Evolutionary conservation across 106 monocot species (phyloP), one percentile per base, ranked within the genome.

Genomic region (Iris macrosiphon): DNA sequence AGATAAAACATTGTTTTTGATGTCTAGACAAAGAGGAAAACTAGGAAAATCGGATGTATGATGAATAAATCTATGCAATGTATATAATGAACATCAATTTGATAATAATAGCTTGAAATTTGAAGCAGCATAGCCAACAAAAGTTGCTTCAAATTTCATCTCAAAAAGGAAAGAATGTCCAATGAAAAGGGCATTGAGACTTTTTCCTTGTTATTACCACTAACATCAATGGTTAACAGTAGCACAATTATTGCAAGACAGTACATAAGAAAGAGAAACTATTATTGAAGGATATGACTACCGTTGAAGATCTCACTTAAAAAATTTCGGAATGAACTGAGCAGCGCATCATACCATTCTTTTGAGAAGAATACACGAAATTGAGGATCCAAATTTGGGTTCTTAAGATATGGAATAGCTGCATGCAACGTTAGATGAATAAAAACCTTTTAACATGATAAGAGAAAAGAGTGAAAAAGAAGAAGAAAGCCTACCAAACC

Each of bases 291-390:
- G 96, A 98, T 98, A 98, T 90, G 86, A 80, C 58, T 78, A 41
- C 78, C 86, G 70, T 80, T 90, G 72, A 98, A 98, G 40, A 87
- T 73, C 71, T 86, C 96, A 5, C 87, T 87, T 27, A 98, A 78
- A 61, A 98, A 87, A 59, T 98, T 98, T 47, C 75, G 59, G 42
- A 98, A 72, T 19, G 90, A 98, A 55, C 80, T 74, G 59, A 63
- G 63, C 66, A 98, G 71, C 19, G 87, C 79, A 62, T 98, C 86
- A 52, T 68, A 68, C 96, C 96, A 98, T 44, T 90, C 90, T 67
- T 75, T 98, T 31, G 96, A 98, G 63, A 98, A 98, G 63, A 90
- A 98, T 20, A 91, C 77, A 55, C 77, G 79, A 49, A 91, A 98
- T 44, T 98, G 79, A 28, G 90, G 90, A 73, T 90, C 75, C 77